A percentile compares a stretch with the other conserved stretches of the same genome.
These are phyloP conservation scores for Thelephora aurantiotincta DNA, from an alignment of 768 basidiomycete species.

Conservation along the genomic window DNA sequence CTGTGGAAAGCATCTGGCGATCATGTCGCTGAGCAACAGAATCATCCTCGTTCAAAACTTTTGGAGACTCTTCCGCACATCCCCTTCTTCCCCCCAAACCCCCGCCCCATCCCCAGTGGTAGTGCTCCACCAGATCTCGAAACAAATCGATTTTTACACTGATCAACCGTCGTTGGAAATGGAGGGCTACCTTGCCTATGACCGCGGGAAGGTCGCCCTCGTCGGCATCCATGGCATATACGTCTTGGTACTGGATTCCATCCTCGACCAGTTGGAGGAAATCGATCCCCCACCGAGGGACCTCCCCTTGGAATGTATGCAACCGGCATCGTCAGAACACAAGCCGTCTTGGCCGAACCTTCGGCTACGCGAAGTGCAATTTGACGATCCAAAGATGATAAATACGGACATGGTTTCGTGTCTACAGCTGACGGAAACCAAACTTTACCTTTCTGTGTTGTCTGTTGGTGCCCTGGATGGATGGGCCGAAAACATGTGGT, in stretches of 20 bases:
- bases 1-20: slow-evolving; percentile 20
- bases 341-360: neutral
- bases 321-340: neutral
- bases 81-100: neutral
- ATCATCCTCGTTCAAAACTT: slow-evolving; percentile 22
- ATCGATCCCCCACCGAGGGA: no score
- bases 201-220: neutral
- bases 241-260: neutral
- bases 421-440: slow-evolving; percentile 16
- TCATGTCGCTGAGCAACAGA: slow-evolving; percentile 10
- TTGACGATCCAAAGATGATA: neutral
- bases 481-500: no score
- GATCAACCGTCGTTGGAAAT: neutral
- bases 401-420: slow-evolving; percentile 12
- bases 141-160: neutral
- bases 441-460: slow-evolving; percentile 13
- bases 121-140: no score
- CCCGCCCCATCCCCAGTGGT: neutral
- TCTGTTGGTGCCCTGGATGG: no score
- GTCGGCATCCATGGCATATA: neutral
- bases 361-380: neutral
- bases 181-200: neutral
- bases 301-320: neutral
- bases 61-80: slow-evolving; percentile 9
- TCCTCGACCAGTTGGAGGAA: no score